Conservation (phyloP, 129 eudicot genomes). For the Lonicera japonica region DNA sequence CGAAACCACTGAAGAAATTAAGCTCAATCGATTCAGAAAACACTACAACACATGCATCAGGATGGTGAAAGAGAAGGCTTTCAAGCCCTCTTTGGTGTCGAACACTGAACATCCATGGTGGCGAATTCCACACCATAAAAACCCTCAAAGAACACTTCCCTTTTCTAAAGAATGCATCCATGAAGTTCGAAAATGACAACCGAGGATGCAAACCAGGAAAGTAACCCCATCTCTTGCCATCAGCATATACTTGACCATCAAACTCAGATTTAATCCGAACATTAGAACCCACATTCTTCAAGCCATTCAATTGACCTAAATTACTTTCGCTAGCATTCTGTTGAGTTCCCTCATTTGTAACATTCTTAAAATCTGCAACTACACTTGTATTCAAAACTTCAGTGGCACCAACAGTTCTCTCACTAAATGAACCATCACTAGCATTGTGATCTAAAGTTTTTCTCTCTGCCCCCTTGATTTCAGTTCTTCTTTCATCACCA, state of each 20-base stretch:
- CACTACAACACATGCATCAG: slow-evolving; percentile 73
- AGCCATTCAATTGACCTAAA: background rate
- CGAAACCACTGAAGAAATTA: slow-evolving; percentile 64
- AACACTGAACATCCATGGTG: slow-evolving; percentile 77
- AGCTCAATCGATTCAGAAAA: slow-evolving; percentile 90
- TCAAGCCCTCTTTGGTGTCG: slow-evolving; percentile 84
- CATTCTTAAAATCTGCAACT: background rate
- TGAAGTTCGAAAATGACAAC: slow-evolving; percentile 60
- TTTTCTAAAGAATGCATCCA: slow-evolving; percentile 69
- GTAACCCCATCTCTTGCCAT: slow-evolving; percentile 94
- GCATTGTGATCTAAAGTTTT: slow-evolving; percentile 37
- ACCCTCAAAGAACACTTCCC: slow-evolving; percentile 76
- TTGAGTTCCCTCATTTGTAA: slow-evolving; percentile 3
- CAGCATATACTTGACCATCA: slow-evolving; percentile 51
- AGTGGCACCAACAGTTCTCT: no score
- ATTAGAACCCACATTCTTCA: slow-evolving; percentile 11
- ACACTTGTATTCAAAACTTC: background rate
- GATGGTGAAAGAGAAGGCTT: slow-evolving; percentile 68
- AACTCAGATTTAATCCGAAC: slow-evolving; percentile 23
- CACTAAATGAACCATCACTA: background rate
- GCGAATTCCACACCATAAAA: slow-evolving; percentile 97
- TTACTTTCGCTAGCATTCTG: no score
- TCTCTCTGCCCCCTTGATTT: slow-evolving; percentile 37
- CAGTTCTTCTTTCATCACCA: slow-evolving; percentile 15
- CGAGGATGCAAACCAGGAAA: slow-evolving; percentile 66